Base-by-base conservation (phyloP, 805 yeast genomes). In the Komagataella kurtzmanii region DNA sequence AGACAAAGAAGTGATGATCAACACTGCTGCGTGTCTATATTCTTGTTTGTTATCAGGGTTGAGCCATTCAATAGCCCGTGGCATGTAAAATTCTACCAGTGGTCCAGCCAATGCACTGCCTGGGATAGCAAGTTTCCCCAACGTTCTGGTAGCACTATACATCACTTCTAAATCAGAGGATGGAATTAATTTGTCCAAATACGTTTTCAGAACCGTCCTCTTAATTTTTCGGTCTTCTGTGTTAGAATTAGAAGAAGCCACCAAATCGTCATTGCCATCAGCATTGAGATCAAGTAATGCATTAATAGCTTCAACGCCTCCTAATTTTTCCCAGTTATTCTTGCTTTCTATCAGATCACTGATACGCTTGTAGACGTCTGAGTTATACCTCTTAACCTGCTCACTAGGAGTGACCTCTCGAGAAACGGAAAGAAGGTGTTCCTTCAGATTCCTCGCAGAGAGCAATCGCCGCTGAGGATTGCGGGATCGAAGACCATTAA, bases 101-200 rank as follows among this genome's bases (percentile, higher is more conserved):
- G 89, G 97, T 0, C 95, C 89, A 0, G 96, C 88, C 51, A 89
- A 67, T 1, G 95, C 81, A 0, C 95, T 93, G 24, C 96, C 96
- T 0, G 95, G 91, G 5, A 82, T 79, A 0, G 97, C 95, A 57
- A 91, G 72, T 60, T 84, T 85, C 10, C 98, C 99, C 56, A 93
- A 72, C 0, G 96, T 88, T 51, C 76, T 76, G 0, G 96, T 89
- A 2, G 98, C 97, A 40, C 82, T 76, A 54, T 80, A 79, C 90
- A 91, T 88, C 40, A 89, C 91, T 44, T 80, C 87, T 17, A 83
- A 72, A 60, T 93, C 97, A 56, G 79, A 84, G 0, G 93, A 84
- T 3, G 93, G 85, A 18, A 91, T 80, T 52, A 88, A 76, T 45
- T 83, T 79, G 46, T 95, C 75, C 54, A 91, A 70, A 61, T 91